Evolutionary conservation across 2,329 filamentous ascomycete genomes (phyloP), one percentile per base, ranked within the genome.

Genomic region (Celoporthe dispersa): DNA sequence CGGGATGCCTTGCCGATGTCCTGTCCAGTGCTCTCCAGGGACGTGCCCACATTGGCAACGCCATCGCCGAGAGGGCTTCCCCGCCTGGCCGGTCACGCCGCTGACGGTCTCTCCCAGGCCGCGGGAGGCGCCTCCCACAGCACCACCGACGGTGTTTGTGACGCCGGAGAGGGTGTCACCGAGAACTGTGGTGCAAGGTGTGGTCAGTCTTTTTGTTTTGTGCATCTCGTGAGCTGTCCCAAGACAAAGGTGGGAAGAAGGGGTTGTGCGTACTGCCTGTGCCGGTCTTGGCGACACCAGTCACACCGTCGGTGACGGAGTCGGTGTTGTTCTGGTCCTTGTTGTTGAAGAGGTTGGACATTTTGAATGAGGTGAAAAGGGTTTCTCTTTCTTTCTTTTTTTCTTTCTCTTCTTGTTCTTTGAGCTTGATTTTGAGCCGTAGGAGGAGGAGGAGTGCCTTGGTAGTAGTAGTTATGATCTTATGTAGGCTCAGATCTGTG

Each of bases 31-130:
- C 69, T 61, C 60, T 72, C 66, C 4, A 72, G 57, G 1, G 69
- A 60, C 6, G 69, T 69, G 11, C 71, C 71, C 19, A 71, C 69
- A 25, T 71, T 72, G 37, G 59, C 25, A 14, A 72, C 69, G 4
- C 63, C 71, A 25, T 72, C 71, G 3, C 69, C 71, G 14, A 72
- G 51, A 0, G n/a, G 71, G 71, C 64, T 71, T 71, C 5, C 71
- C 71, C 0, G 70, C 44, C 35, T 71, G 66, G 7, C 71, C 71
- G 1, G 69, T 72, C 2, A 67, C 67, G 2, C 63, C 71, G 14
- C 35, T 71, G 16, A 72, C 61, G 0, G 71, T 72, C 16, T 72
- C 71, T 22, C 71, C 71, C 0, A 71, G 28, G 2, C 71, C 71
- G 6, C 71, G 68, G 5, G 57, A 62, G 3, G 69, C 69, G 16